Base-by-base conservation (phyloP, 805 yeast genomes). In the Grigorovia yakushimaensis region DNA sequence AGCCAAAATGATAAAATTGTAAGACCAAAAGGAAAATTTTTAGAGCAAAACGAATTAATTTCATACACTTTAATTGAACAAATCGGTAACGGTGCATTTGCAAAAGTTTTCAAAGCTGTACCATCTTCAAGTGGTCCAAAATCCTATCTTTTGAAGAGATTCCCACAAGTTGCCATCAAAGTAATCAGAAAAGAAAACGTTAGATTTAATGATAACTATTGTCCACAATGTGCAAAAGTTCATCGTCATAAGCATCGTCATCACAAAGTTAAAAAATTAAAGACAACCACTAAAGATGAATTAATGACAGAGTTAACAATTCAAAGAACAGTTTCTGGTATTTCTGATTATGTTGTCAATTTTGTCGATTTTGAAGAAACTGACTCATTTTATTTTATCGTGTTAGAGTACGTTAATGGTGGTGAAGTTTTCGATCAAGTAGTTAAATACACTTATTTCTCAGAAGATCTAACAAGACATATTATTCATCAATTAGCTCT, bases 81-180 rank as follows among this genome's bases (percentile, higher is more conserved):
- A 57, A 73, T 84, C 49, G 94, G 94, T 15, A 89, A 84, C 59
- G 94, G 94, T 18, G 89, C 93, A 0, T 84, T 84, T 54, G 81
- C 89, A 2, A 73, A 76, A 23, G 94, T 84, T n/a, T 81, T 79
- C 62, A 76, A 77, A 47, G 88, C 87, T 33, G 42, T 56, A 19
- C 68, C 57, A 33, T 47, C 54, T 30, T 38, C 49, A 21, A 46
- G 46, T 23, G 54, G 57, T 13, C 21, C 48, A 10, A 47, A 48
- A 39, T 27, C 51, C 10, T 51, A 46, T 39, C 47, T 55, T 40
- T 24, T 47, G 19, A 50, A 47, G 22, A 49, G 45, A 30, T 54
- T 46, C 49, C 48, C 43, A 27, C 52, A 50, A 43, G 77, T 76
- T 22, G 81, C 81, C 2, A 66, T 77, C 41, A 76, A 76, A 54